Evolutionary conservation across 495 filamentous ascomycete species (phyloP), one percentile per base, ranked within the genome.

Genomic region (Penicillium argentinense): DNA sequence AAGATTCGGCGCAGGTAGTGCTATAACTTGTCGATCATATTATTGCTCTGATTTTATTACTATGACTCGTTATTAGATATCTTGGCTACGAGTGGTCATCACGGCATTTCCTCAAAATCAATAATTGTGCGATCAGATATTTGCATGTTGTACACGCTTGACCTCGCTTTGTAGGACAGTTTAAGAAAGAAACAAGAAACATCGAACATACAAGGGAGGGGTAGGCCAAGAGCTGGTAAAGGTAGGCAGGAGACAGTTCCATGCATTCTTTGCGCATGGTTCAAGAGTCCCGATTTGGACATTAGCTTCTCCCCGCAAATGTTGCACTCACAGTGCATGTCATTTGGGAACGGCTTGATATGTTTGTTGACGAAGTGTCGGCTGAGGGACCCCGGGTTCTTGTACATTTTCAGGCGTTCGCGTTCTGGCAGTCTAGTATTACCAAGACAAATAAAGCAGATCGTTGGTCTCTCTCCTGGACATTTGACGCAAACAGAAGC

Each of bases 331-430:
- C 43, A 51, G 12, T 30, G 51, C 51, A 63, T 57, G 17, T 55
- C 45, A 34, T 51, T 58, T n/a, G 51, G 39, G 29, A 45, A 63
- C 14, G 36, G 48, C 45, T 57, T 56, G 46, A 62, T 40, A 47
- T 62, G 55, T 12, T 39, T 42, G 38, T 56, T 52, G 41, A 62
- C 46, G 39, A 62, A 62, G 52, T 62, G 49, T 48, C 54, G 47
- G 38, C 51, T 53, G 13, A 58, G 58, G 14, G 57, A 56, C 14
- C 49, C 46, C 12, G 53, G 21, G 30, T 52, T 60, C 43, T 52
- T 53, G 36, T 42, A 56, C 14, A 28, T 56, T 14, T 9, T 9
- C 32, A 59, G 12, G 23, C 52, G 52, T 28, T 59, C 39, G 8
- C 9, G 27, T 49, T 40, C 32, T 46, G 27, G 56, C 29, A 50